Evolutionary conservation across 2,329 filamentous ascomycete species (phyloP).

Genomic region (Ophiostoma montium): DNA sequence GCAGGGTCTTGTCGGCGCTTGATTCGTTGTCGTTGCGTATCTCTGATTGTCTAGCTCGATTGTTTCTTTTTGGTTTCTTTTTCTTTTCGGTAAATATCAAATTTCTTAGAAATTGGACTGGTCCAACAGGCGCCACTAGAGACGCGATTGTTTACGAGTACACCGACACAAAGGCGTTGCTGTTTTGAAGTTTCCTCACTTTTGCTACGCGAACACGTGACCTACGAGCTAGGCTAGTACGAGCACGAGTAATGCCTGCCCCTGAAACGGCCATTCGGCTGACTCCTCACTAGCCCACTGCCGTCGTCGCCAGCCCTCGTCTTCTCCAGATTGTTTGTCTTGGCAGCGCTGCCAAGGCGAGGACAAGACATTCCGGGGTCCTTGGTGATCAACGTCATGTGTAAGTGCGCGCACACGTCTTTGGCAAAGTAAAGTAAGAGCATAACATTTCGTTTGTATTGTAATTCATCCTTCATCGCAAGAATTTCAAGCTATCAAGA

Average conservation of each 20-base stretch:
- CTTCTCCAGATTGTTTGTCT: neutral
- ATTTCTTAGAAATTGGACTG: no score
- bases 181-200: no score
- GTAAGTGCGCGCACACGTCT: neutral
- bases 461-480: no score
- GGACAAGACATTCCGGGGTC: slow-evolving; percentile 2
- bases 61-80: neutral
- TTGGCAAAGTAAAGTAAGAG: neutral
- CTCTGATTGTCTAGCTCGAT: neutral
- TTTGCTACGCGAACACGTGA: no score
- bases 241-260: no score
- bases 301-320: neutral
- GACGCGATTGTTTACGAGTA: no score
- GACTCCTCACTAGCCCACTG: no score
- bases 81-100: neutral
- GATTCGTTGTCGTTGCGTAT: neutral
- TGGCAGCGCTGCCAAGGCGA: neutral
- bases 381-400: neutral
- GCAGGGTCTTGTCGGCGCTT: neutral
- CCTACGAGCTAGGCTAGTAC: no score
- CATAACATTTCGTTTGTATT: neutral
- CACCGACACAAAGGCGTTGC: no score
- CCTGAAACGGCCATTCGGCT: no score
- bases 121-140: no score
- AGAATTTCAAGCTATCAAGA: no score